Conservation (phyloP, 257 asterid genomes). For the Verbena officinalis region DNA sequence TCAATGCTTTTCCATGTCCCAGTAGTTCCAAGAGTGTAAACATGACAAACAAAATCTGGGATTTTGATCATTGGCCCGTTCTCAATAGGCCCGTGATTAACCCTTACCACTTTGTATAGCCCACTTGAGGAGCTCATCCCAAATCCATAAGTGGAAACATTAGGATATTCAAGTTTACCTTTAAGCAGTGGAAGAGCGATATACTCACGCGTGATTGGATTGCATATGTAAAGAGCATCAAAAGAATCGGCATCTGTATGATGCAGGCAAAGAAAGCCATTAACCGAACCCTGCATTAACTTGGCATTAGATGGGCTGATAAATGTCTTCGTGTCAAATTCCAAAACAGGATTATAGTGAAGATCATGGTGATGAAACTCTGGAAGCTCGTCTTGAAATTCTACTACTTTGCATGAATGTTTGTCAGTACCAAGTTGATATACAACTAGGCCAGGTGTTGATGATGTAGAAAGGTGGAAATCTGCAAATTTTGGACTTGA, state of each 20-base stretch:
- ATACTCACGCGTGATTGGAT: slow-evolving; percentile 45
- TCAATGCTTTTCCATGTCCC: slow-evolving; percentile 34
- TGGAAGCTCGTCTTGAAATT: slow-evolving; percentile 23
- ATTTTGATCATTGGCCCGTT: not conserved
- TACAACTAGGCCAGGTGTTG: slow-evolving; percentile 35
- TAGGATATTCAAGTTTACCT: slow-evolving; percentile 17
- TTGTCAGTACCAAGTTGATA: not conserved
- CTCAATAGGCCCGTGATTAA: slow-evolving; percentile 18
- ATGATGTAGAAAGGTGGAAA: slow-evolving; percentile 32
- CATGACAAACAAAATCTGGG: slow-evolving; percentile 23
- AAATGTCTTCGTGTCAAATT: slow-evolving; percentile 19
- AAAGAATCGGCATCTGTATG: not conserved
- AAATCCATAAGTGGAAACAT: slow-evolving; percentile 39
- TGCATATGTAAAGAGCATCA: slow-evolving; percentile 35
- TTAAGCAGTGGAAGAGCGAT: slow-evolving; percentile 28
- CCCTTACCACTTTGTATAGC: slow-evolving; percentile 36
- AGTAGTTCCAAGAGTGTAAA: slow-evolving; percentile 44
- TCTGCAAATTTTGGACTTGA: slow-evolving; percentile 26
- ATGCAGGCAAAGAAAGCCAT: slow-evolving; percentile 35
- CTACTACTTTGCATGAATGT: not conserved
- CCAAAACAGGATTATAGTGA: slow-evolving; percentile 14
- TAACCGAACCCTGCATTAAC: slow-evolving; percentile 21
- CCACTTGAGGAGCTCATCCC: slow-evolving; percentile 36
- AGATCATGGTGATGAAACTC: slow-evolving; percentile 27
- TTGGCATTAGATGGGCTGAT: not conserved